phyloP scores from a whole-genome alignment of 768 basidiomycete genomes.

The Gloeopeniophorella convolvens region DNA sequence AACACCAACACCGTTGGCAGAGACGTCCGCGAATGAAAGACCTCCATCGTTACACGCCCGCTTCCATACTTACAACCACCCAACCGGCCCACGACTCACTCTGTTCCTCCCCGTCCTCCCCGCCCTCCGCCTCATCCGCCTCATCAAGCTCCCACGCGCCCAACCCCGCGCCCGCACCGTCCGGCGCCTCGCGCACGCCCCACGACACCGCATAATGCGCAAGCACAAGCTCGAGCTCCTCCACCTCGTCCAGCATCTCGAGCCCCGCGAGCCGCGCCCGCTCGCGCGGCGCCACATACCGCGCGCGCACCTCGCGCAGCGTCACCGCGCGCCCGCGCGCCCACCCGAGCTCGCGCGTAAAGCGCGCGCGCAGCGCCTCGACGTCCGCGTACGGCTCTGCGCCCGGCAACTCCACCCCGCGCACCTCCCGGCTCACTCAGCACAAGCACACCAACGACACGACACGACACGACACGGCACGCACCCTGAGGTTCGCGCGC shows the following conservation, averaged over 20 bases:
- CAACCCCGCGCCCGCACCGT: not conserved
- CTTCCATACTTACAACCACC: too few relatives aligned
- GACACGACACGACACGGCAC: slow-evolving; percentile 7
- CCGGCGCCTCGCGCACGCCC: too few relatives aligned
- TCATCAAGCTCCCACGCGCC: slow-evolving; percentile 6
- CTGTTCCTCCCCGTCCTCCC: too few relatives aligned
- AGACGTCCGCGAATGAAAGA: too few relatives aligned
- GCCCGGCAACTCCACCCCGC: slow-evolving; percentile 64
- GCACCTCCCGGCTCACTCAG: slow-evolving; percentile 1
- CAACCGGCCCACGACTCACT: too few relatives aligned
- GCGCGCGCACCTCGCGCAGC: slow-evolving; percentile 59
- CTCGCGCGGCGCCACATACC: slow-evolving; percentile 43
- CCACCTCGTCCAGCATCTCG: slow-evolving; percentile 89
- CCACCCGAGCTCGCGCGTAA: slow-evolving; percentile 48
- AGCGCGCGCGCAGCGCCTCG: slow-evolving; percentile 57
- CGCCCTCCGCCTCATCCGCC: not conserved
- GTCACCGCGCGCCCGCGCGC: slow-evolving; percentile 48
- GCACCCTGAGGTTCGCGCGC: slow-evolving; percentile 77
- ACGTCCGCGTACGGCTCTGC: slow-evolving; percentile 54
- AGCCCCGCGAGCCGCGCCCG: slow-evolving; percentile 63
- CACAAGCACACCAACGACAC: not conserved
- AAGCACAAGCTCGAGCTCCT: slow-evolving; percentile 88
- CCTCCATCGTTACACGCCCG: too few relatives aligned
- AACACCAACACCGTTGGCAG: too few relatives aligned
- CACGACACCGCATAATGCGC: slow-evolving; percentile 88